Conservation (phyloP, 2,329 filamentous ascomycete species). For the Xylariomycetidae sp. region DNA sequence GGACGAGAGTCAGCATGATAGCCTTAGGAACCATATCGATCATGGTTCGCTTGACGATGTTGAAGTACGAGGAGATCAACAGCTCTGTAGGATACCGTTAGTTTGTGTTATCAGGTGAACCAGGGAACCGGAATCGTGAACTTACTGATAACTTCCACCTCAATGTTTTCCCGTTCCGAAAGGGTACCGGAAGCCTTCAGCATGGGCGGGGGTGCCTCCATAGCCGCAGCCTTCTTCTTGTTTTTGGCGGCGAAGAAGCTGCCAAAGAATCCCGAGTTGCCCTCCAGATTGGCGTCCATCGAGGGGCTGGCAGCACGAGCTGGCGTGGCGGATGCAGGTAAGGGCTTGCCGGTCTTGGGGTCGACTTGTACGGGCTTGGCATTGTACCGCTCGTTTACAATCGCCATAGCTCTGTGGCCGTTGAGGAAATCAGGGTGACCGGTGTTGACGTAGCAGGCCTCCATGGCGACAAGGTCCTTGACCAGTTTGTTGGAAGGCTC, state of each 20-base stretch:
- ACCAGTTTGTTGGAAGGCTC: conserved; percentile 98
- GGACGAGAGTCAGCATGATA: conserved; percentile 94
- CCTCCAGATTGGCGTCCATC: conserved; percentile 40
- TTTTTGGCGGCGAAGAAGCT: conserved; percentile 99
- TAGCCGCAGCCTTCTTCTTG: conserved; percentile 99
- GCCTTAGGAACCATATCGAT: conserved; percentile 99
- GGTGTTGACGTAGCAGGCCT: conserved; percentile 96
- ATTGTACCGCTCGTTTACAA: conserved; percentile 89
- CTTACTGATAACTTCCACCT: conserved; percentile 97
- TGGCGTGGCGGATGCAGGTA: conserved; percentile 60
- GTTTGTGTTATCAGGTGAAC: too few species aligned
- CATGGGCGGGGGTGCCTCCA: conserved; percentile 89
- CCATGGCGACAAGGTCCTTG: conserved; percentile 87
- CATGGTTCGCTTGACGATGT: conserved; percentile 97
- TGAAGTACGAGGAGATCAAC: conserved; percentile 93
- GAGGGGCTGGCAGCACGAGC: conserved; percentile 72
- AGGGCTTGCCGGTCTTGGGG: conserved; percentile 95
- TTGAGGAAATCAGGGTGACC: conserved; percentile 97
- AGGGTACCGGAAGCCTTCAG: conserved; percentile 92
- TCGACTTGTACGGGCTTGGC: conserved; percentile 89
- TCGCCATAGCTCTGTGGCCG: conserved; percentile 94
- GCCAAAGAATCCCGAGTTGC: conserved; percentile 84
- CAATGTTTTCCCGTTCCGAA: conserved; percentile 88
- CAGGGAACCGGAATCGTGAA: conserved; percentile 17
- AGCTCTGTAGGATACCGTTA: conserved; percentile 55